Percentiles rank a stretch among this genome's conserved stretches.
phyloP scores from a whole-genome alignment of 768 basidiomycete species.

The Multifurca ochricompacta region DNA sequence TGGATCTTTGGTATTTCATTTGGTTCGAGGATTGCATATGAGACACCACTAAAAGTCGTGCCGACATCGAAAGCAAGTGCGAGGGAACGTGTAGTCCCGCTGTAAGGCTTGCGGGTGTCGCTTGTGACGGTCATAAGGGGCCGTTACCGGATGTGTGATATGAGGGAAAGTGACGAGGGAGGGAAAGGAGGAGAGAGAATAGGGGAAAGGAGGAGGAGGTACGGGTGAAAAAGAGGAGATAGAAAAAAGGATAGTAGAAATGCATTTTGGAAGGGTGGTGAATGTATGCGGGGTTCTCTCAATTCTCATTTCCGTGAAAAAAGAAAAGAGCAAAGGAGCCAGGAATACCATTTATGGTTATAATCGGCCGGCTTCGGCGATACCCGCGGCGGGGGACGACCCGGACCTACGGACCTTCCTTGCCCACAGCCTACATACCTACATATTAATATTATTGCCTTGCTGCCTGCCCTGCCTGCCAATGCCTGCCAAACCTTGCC shows the following conservation, averaged over 20 bases:
- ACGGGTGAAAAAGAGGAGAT: neutral
- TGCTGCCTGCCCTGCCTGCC: neutral
- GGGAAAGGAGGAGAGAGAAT: neutral
- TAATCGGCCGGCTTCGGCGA: too few species aligned
- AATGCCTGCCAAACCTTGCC: neutral
- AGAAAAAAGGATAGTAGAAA: neutral
- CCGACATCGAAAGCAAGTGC: conserved; percentile 78
- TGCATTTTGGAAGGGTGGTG: neutral
- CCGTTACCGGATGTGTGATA: conserved; percentile 14
- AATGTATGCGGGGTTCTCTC: too few species aligned
- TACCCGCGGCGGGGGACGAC: too few species aligned
- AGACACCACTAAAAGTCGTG: conserved; percentile 77
- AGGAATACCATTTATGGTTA: neutral
- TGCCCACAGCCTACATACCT: too few species aligned
- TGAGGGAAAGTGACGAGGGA: neutral
- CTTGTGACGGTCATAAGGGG: conserved; percentile 43
- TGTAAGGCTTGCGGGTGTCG: conserved; percentile 68
- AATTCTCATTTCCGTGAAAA: too few species aligned
- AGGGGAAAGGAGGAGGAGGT: neutral
- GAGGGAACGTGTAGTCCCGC: conserved; percentile 52
- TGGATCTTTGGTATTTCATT: conserved; percentile 75
- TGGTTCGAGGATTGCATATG: conserved; percentile 77
- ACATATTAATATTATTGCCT: too few species aligned
- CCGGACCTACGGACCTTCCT: too few species aligned
- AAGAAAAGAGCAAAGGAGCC: conserved; percentile 3